Base-by-base conservation (phyloP, 192 early-diverging fungal genomes). In the Podila verticillata region DNA sequence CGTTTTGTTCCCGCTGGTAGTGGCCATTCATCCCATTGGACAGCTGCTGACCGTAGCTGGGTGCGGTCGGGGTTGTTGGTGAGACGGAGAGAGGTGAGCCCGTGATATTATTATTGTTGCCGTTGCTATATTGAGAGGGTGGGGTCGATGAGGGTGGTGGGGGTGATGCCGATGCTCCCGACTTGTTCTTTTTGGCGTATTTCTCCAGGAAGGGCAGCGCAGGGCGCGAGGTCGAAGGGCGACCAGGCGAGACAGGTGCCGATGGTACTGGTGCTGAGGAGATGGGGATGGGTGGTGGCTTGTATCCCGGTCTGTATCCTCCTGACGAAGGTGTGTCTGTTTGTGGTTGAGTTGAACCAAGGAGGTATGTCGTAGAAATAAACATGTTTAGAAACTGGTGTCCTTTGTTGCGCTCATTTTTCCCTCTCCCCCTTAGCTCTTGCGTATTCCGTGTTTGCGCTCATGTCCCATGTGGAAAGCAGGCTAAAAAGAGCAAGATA, bases 121-220 rank as follows among this genome's bases (percentile, higher is more conserved):
- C 7, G 7, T 15, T 26, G 51, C 51, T 54, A 26, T 24, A 54
- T 54, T n/a, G 51, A n/a, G 51, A 54, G 8, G 51, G 48, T 5
- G 70, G 34, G 2, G 75, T 60, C 9, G 75, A 66, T 17, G 66
- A 72, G 7, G 73, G 22, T 32, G 51, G 20, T 54, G 51, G 51
- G 24, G 51, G 51, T 54, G 51, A 54, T 24, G 73, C 59, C 30
- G 74, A 62, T 63, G 68, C 47, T 6, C 62, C 67, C 12, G 69
- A 64, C 17, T 73, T 63, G 29, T 73, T 83, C 70, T 78, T 78
- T 71, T 83, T 72, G 31, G 82, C 75, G 56, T 83, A 83, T 64
- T 83, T 83, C 47, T 83, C 82, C 49, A 83, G 34, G 57, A 83
- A 83, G 9, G 82, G 82, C 2, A 83, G 72, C 5, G 71, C 61